Evolutionary conservation across 192 early-diverging fungal species (phyloP), one percentile per base, ranked within the genome.

Genomic region (Backusella westeae): DNA sequence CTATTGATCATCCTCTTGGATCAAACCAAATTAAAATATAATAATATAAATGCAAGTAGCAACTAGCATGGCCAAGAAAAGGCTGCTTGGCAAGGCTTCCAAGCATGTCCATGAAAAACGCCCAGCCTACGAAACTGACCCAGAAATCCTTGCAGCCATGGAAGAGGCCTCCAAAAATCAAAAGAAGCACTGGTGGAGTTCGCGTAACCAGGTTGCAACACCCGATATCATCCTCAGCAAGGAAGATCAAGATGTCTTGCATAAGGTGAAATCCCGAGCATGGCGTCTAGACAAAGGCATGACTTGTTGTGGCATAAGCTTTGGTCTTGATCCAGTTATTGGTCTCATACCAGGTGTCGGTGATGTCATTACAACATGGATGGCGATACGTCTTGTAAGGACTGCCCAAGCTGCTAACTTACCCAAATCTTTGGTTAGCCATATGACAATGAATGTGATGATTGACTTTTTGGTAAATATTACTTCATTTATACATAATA

Each of bases 291-390:
- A 88, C 38, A 79, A 82, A 21, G 87, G 85, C 29, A 21, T 86
- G 10, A 49, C 80, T 10, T 74, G 83, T 38, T 82, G 87, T 41
- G 75, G 77, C 41, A 81, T 75, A 5, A 79, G 67, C 14, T 65
- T 88, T 73, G 87, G 87, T 17, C 34, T 88, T 12, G 87, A 88
- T 69, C 78, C 80, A 44, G 69, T 88, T 72, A 42, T 88, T 52
- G 87, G 87, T 82, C 75, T 87, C 32, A 77, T 89, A 34, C 88
- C 88, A 14, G 76, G 82, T 26, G 78, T 84, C 41, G 88, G 88
- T 29, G 88, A 89, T 78, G 44, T 69, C 4, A 72, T 88, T 21
- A 81, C 83, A 1, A 4, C 81, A 35, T 21, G 75, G 6, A 74
- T 89, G 26, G 82, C 85, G 10, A 15, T 87, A 21, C 72, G 77